phyloP scores from a whole-genome alignment of 345 rosid genomes.

The Sapria himalayana region DNA sequence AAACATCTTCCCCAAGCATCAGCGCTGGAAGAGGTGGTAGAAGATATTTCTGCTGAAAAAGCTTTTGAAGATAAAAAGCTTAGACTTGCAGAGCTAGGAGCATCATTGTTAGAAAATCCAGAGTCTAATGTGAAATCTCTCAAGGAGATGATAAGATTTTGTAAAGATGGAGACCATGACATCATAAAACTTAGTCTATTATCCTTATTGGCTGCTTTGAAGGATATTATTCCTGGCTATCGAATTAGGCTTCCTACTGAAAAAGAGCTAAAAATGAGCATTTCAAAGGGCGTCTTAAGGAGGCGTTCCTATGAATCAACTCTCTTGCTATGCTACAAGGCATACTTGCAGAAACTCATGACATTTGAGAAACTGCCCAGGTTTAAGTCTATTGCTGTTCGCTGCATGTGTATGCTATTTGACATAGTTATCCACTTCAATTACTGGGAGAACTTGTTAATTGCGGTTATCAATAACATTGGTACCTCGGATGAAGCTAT shows the following conservation, averaged over 20 bases:
- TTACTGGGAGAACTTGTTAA: constrained; percentile 50
- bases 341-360: constrained; percentile 52
- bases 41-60: constrained; percentile 70
- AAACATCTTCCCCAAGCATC: constrained; percentile 49
- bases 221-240: constrained; percentile 86
- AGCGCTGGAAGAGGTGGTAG: constrained; percentile 75
- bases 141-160: constrained; percentile 52
- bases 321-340: constrained; percentile 62
- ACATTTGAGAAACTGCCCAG: constrained; percentile 28
- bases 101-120: constrained; percentile 51
- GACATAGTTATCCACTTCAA: constrained; percentile 87
- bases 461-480: constrained; percentile 43
- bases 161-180: constrained; percentile 36
- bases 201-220: constrained; percentile 80
- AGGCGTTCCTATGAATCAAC: constrained; percentile 71
- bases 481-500: constrained; percentile 56
- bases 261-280: constrained; percentile 89
- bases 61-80: constrained; percentile 36
- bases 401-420: constrained; percentile 60
- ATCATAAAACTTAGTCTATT: constrained; percentile 50
- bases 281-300: constrained; percentile 87
- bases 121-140: constrained; percentile 50
- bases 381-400: constrained; percentile 44
- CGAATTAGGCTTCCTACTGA: constrained; percentile 96
- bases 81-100: constrained; percentile 73